Base-by-base conservation (phyloP, 2,329 filamentous ascomycete species). In the Colletotrichum truncatum region DNA sequence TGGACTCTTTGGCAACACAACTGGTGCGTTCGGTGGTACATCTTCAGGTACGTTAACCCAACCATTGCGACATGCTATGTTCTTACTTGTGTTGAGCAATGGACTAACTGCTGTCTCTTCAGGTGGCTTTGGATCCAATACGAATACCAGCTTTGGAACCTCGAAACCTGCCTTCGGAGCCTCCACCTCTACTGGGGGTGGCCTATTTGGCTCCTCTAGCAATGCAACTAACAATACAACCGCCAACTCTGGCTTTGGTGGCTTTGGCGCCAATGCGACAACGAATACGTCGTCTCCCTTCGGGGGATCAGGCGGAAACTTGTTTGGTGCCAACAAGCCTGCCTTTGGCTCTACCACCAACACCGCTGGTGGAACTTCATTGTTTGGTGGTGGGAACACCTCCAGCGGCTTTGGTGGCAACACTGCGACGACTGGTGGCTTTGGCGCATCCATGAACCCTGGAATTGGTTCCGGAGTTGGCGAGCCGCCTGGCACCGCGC, bases 401-500 rank as follows among this genome's bases (percentile, higher is more conserved):
- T 76, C 67, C 26, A 73, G 73, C 28, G 74, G 71, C 12, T 82
- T 83, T 57, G 81, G 81, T 38, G 72, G 75, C 25, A 73, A 70
- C 16, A 72, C 75, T 34, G 76, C 74, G 3, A 79, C 70, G 64
- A 77, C 70, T 39, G 73, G 77, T 10, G 77, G 75, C 2, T 86
- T 85, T 61, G 83, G 83, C 11, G 70, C 77, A 25, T 70, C 77
- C 36, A 76, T 76, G 66, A 87, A 84, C 66, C 81, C 85, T 14
- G 83, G 85, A 28, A 77, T 88, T 43, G 84, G 85, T 43, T 81
- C 78, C 53, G 83, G 80, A 43, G 77, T 82, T 18, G 85, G 84
- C 49, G 87, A 90, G 66, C 86, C 87, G 65, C 87, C 89, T 25
- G 93, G 93, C 64, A 95, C 93, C 9, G 90, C 84, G 12, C 82